Conservation (phyloP, 352 stramenopile genomes). For the Globisporangium solare region DNA sequence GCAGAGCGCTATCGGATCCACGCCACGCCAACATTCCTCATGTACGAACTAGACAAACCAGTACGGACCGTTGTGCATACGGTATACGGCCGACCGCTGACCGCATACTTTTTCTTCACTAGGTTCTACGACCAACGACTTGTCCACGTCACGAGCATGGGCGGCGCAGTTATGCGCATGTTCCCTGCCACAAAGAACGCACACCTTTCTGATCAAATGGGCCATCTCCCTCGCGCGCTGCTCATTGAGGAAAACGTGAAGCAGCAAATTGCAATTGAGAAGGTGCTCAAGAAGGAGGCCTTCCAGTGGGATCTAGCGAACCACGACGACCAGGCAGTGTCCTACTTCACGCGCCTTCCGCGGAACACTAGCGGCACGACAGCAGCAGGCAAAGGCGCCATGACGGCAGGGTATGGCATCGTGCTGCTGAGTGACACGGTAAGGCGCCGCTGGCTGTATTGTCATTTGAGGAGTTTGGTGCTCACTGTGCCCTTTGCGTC, state of each 20-base stretch:
- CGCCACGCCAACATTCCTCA: conserved; percentile 67
- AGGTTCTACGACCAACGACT: conserved; percentile 66
- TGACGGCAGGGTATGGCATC: conserved; percentile 33
- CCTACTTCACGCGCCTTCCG: conserved; percentile 35
- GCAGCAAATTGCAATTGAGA: conserved; percentile 56
- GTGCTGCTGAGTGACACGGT: conserved; percentile 59
- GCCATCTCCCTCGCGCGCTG: conserved; percentile 57
- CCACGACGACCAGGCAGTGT: conserved; percentile 49
- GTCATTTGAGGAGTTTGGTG: neutral
- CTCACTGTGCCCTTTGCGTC: neutral
- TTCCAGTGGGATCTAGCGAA: conserved; percentile 70
- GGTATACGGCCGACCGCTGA: too few species aligned
- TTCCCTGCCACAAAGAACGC: conserved; percentile 55
- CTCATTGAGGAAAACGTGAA: conserved; percentile 51
- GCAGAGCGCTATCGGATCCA: conserved; percentile 63
- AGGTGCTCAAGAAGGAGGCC: conserved; percentile 47
- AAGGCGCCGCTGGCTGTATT: conserved; percentile 7
- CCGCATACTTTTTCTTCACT: neutral
- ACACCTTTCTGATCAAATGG: conserved; percentile 45
- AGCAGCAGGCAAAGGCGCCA: neutral
- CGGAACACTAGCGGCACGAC: conserved; percentile 1
- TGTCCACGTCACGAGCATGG: conserved; percentile 58
- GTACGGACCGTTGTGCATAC: neutral
- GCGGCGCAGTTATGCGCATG: conserved; percentile 42
- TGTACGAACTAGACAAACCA: conserved; percentile 24